A percentile compares a stretch with the other conserved stretches of the same genome.
phyloP scores from a whole-genome alignment of 164 flowering plant species.

The Dillenia turbinata region DNA sequence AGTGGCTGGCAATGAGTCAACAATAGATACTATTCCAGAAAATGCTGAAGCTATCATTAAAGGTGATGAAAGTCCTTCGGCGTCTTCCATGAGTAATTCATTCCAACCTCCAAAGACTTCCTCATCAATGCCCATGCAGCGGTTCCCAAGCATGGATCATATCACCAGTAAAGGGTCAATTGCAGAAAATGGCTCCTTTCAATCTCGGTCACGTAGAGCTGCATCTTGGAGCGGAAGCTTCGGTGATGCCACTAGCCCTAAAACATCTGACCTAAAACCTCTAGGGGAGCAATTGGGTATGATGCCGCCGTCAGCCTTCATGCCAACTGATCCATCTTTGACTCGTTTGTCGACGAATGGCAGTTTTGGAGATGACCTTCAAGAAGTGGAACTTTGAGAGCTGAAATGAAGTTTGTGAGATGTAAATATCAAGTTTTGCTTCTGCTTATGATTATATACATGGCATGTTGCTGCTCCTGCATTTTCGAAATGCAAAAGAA shows the following conservation, averaged over 20 bases:
- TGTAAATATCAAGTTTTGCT: slow-evolving; percentile 41
- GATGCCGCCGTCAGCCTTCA: slow-evolving; percentile 40
- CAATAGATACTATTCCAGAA: slow-evolving; percentile 30
- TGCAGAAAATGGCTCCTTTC: slow-evolving; percentile 19
- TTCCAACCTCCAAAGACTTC: slow-evolving; percentile 30
- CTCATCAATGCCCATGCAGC: slow-evolving; percentile 37
- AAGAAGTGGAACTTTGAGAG: slow-evolving; percentile 68
- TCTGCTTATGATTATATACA: slow-evolving; percentile 14
- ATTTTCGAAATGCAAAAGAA: slow-evolving; percentile 2
- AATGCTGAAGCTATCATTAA: slow-evolving; percentile 23
- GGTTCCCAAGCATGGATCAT: slow-evolving; percentile 70
- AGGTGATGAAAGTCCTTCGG: slow-evolving; percentile 29
- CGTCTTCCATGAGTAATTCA: slow-evolving; percentile 25
- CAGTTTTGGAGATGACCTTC: slow-evolving; percentile 59
- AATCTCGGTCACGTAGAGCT: slow-evolving; percentile 54
- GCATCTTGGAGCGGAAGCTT: slow-evolving; percentile 83
- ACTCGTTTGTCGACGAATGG: slow-evolving; percentile 23
- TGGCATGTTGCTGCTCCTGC: slow-evolving; percentile 9
- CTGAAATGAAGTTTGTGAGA: slow-evolving; percentile 1
- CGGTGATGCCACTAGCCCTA: slow-evolving; percentile 22
- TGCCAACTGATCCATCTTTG: slow-evolving; percentile 29
- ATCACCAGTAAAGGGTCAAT: slow-evolving; percentile 24
- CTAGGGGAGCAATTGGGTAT: slow-evolving; percentile 39
- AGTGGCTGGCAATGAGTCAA: slow-evolving; percentile 29
- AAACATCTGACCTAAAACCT: slow-evolving; percentile 29